Base-by-base conservation (phyloP, 2,329 filamentous ascomycete genomes). In the Colletotrichum trifolii region DNA sequence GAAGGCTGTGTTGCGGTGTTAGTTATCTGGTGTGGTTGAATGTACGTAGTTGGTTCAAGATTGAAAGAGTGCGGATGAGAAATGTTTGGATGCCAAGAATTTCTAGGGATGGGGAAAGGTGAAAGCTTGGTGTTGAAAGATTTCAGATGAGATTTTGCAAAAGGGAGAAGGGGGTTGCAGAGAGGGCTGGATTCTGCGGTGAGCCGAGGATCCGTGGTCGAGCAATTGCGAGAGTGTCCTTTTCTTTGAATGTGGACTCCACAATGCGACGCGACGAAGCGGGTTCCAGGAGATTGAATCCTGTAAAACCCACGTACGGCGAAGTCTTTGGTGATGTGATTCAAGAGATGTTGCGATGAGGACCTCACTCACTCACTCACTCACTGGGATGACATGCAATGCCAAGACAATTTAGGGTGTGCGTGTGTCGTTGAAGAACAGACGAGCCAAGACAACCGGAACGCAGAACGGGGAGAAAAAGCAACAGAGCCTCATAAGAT, bases 1-100 rank as follows among this genome's bases (percentile, higher is more conserved):
- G 81, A 96, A 96, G 34, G 92, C 92, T 96, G 77, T 34, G 42
- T 54, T 40, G 34, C 4, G n/a, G 34, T n/a, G 69, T 71, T 62
- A 71, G 68, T 54, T 33, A 36, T 50, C n/a, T 57, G 15, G n/a
- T 42, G 34, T 11, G 48, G 42, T 47, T 38, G 2, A 38, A 52
- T 15, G 11, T 11, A 4, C 11, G 6, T 2, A 47, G 8, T 25
- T 12, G 39, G 13, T n/a, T 59, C 12, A 36, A 36, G 12, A 46
- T 8, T n/a, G 1, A 34, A 43, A 38, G 33, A 11, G 13, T 12
- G 12, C 10, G 35, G 62, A 36, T 47, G 62, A 64, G 54, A n/a
- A 10, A 48, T 40, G 39, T 49, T 69, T 25, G 54, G 57, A 56
- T 56, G 17, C 38, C 40, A 17, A 42, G 25, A 42, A 39, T 52